A percentile compares a stretch with the other conserved stretches of the same genome.
These are phyloP conservation scores for Hyphopichia fennica DNA, from an alignment of 1,139 yeast species.

Conservation along the genomic window DNA sequence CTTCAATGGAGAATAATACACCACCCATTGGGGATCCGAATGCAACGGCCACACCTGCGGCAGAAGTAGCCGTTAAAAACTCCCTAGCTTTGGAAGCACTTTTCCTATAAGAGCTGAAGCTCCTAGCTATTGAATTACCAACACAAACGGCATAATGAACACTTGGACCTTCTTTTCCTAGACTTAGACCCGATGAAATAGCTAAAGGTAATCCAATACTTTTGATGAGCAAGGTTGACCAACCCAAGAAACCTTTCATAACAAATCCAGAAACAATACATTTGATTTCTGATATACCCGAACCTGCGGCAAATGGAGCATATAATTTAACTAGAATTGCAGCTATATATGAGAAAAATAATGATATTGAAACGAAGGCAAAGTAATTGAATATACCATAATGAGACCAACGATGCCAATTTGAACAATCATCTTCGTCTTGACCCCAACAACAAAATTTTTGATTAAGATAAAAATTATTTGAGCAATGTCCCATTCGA, in stretches of 20 bases:
- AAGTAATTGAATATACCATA: slow-evolving; percentile 50
- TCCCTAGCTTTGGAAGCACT: slow-evolving; percentile 56
- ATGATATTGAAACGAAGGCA: slow-evolving; percentile 58
- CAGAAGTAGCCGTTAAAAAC: slow-evolving; percentile 58
- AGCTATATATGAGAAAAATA: slow-evolving; percentile 61
- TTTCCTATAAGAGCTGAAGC: slow-evolving; percentile 45
- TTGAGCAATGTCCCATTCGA: slow-evolving; percentile 73
- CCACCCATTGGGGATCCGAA: slow-evolving; percentile 78
- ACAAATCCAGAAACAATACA: slow-evolving; percentile 92
- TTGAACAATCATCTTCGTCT: slow-evolving; percentile 44
- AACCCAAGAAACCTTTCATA: slow-evolving; percentile 73
- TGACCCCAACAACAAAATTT: slow-evolving; percentile 83
- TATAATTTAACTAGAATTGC: slow-evolving; percentile 66
- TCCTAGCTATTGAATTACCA: slow-evolving; percentile 63
- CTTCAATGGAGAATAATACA: slow-evolving; percentile 70
- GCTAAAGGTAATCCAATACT: slow-evolving; percentile 82
- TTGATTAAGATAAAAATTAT: slow-evolving; percentile 68
- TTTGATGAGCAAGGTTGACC: slow-evolving; percentile 72
- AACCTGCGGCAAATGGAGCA: slow-evolving; percentile 94
- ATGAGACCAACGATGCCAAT: slow-evolving; percentile 60
- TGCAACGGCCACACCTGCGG: slow-evolving; percentile 76
- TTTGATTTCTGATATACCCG: slow-evolving; percentile 95
- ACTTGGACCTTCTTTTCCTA: slow-evolving; percentile 86
- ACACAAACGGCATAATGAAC: slow-evolving; percentile 86
- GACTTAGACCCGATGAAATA: slow-evolving; percentile 76